phyloP scores from a whole-genome alignment of 495 filamentous ascomycete species.

The Evernia prunastri region DNA sequence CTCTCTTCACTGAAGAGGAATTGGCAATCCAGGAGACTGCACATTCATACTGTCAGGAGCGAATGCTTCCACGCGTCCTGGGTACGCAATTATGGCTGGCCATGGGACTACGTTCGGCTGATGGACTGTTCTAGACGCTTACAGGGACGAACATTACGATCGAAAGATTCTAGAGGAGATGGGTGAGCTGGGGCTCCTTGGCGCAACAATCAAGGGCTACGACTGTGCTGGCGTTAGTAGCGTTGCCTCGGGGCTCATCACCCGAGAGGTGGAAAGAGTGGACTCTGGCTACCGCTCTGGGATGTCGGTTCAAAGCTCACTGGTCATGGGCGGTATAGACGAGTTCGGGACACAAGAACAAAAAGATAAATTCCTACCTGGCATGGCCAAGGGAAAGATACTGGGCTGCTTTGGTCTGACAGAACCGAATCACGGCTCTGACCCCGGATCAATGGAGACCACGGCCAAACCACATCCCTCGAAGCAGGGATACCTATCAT shows the following conservation, averaged over 20 bases:
- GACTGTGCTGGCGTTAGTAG: slow-evolving; percentile 90
- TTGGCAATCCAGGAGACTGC: slow-evolving; percentile 82
- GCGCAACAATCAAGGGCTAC: slow-evolving; percentile 86
- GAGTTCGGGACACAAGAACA: slow-evolving; percentile 85
- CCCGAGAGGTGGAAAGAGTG: slow-evolving; percentile 90
- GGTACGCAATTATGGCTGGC: slow-evolving; percentile 48
- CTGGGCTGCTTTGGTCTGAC: slow-evolving; percentile 92
- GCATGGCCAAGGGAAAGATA: slow-evolving; percentile 78
- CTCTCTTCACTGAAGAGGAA: slow-evolving; percentile 81
- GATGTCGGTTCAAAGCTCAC: slow-evolving; percentile 91
- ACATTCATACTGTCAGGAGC: slow-evolving; percentile 87
- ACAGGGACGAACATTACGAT: slow-evolving; percentile 90
- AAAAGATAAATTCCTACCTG: slow-evolving; percentile 81
- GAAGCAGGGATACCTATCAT: slow-evolving; percentile 74
- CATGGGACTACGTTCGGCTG: neutral
- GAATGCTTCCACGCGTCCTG: slow-evolving; percentile 74
- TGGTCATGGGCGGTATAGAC: slow-evolving; percentile 95
- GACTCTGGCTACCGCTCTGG: slow-evolving; percentile 93
- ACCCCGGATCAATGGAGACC: slow-evolving; percentile 94
- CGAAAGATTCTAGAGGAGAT: slow-evolving; percentile 84
- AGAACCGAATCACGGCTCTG: slow-evolving; percentile 95
- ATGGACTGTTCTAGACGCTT: slow-evolving; percentile 61
- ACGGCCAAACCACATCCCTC: slow-evolving; percentile 76
- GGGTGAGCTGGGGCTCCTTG: slow-evolving; percentile 88
- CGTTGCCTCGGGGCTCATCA: slow-evolving; percentile 89